phyloP scores from a whole-genome alignment of 2,329 filamentous ascomycete genomes.

The Lojkania enalia region DNA sequence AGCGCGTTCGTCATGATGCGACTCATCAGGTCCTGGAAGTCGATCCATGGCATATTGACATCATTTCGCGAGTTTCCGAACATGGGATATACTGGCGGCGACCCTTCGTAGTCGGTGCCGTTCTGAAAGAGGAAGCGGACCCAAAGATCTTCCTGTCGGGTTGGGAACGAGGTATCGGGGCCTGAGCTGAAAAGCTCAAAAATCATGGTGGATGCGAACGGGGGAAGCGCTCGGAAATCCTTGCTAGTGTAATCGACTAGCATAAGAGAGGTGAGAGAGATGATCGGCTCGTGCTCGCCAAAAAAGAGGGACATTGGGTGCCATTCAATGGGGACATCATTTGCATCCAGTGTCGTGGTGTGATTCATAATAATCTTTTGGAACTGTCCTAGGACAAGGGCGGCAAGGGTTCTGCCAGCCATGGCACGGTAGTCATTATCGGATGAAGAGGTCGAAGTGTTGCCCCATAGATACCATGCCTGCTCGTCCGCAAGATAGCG shows the following conservation, averaged over 20 bases:
- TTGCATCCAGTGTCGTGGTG: neutral
- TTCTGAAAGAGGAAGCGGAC: constrained; percentile 63
- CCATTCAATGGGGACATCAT: neutral
- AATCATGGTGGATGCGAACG: constrained; percentile 38
- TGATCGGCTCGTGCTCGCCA: constrained; percentile 38
- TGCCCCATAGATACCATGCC: constrained; percentile 48
- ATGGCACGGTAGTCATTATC: constrained; percentile 30
- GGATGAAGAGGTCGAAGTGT: constrained; percentile 39
- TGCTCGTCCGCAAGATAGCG: constrained; percentile 55
- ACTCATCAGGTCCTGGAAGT: constrained; percentile 54
- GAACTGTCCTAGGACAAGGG: constrained; percentile 30
- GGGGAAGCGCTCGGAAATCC: constrained; percentile 30
- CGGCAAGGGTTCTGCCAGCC: constrained; percentile 36
- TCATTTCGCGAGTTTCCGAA: constrained; percentile 54
- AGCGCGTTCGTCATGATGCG: constrained; percentile 49
- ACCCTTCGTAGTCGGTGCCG: constrained; percentile 51
- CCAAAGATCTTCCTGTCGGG: constrained; percentile 50
- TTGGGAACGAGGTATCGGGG: constrained; percentile 38
- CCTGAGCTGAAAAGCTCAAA: constrained; percentile 53
- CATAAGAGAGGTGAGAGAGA: constrained; percentile 36
- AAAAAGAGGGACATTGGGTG: constrained; percentile 51
- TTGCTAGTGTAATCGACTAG: constrained; percentile 23
- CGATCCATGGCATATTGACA: constrained; percentile 53
- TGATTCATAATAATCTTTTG: constrained; percentile 16
- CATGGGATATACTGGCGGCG: constrained; percentile 52